A percentile compares a stretch with the other conserved stretches of the same genome.
Conservation (phyloP, 805 yeast species). For the Ogataea kodamae region DNA sequence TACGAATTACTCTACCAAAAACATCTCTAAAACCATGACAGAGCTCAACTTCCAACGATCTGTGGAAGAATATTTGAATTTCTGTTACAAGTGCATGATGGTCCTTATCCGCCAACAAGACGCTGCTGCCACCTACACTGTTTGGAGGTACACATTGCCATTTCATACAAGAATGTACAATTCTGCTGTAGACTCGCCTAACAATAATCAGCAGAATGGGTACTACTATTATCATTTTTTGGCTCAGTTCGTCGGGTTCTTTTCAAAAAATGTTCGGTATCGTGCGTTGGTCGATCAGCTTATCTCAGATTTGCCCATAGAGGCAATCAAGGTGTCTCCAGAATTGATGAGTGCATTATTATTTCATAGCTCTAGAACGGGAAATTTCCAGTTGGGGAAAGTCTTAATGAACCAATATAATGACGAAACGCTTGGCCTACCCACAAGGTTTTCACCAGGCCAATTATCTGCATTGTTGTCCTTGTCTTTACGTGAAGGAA, state of each 20-base stretch:
- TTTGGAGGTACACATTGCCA: constrained; percentile 30
- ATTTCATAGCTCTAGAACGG: constrained; percentile 28
- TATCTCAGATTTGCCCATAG: constrained; percentile 31
- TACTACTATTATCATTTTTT: constrained; percentile 30
- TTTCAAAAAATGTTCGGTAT: constrained; percentile 32
- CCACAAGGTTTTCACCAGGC: constrained; percentile 25
- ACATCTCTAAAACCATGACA: constrained; percentile 7
- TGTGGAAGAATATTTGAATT: constrained; percentile 26
- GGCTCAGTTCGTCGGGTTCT: constrained; percentile 25
- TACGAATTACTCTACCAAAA: neutral
- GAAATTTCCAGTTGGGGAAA: constrained; percentile 25
- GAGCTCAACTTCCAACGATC: constrained; percentile 17
- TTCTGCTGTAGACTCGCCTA: constrained; percentile 21
- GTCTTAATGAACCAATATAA: constrained; percentile 27
- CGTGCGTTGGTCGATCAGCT: constrained; percentile 24
- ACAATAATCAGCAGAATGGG: constrained; percentile 28
- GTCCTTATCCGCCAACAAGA: constrained; percentile 25
- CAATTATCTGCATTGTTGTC: constrained; percentile 32
- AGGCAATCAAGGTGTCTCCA: constrained; percentile 33
- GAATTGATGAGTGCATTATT: constrained; percentile 32
- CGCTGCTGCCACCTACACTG: constrained; percentile 24
- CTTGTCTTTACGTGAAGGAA: constrained; percentile 25
- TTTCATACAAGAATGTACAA: constrained; percentile 31
- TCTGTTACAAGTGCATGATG: constrained; percentile 29
- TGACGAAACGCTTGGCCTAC: constrained; percentile 21